phyloP scores from a whole-genome alignment of 208 protist genomes.

The Wallacemonas sp. region DNA sequence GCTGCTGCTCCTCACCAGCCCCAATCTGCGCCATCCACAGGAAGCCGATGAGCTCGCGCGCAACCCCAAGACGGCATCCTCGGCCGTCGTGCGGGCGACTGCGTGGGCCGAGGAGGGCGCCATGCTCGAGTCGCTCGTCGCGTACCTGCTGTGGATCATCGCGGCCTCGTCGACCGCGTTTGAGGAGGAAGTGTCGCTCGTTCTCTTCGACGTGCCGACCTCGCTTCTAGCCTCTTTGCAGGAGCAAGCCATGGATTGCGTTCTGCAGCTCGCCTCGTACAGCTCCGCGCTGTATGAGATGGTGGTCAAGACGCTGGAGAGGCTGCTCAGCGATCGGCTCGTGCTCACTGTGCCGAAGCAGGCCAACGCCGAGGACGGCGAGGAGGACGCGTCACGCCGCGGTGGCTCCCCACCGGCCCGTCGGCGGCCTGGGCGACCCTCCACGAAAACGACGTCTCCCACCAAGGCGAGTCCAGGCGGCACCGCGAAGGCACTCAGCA shows the following conservation, averaged over 20 bases:
- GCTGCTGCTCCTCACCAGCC: slow-evolving; percentile 65
- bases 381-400: too few species aligned
- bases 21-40: slow-evolving; percentile 50
- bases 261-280: slow-evolving; percentile 68
- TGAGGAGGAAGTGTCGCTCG: slow-evolving; percentile 12
- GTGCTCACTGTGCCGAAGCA: not conserved
- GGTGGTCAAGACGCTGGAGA: slow-evolving; percentile 48
- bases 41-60: slow-evolving; percentile 28
- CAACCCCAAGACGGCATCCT: slow-evolving; percentile 31
- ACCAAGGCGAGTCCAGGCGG: not conserved
- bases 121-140: slow-evolving; percentile 48
- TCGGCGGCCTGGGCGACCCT: not conserved
- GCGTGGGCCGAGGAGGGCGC: slow-evolving; percentile 60
- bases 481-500: too few species aligned
- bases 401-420: not conserved
- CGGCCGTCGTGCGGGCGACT: slow-evolving; percentile 49
- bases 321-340: slow-evolving; percentile 19
- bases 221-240: slow-evolving; percentile 31
- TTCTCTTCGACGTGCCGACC: slow-evolving; percentile 3
- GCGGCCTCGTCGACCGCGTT: slow-evolving; percentile 6
- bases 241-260: slow-evolving; percentile 65
- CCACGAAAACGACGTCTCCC: slow-evolving; percentile 4
- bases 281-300: slow-evolving; percentile 63
- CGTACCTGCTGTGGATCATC: slow-evolving; percentile 49
- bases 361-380: too few species aligned